Base-by-base conservation (phyloP, 257 asterid species). In the Leonotis leonurus region DNA sequence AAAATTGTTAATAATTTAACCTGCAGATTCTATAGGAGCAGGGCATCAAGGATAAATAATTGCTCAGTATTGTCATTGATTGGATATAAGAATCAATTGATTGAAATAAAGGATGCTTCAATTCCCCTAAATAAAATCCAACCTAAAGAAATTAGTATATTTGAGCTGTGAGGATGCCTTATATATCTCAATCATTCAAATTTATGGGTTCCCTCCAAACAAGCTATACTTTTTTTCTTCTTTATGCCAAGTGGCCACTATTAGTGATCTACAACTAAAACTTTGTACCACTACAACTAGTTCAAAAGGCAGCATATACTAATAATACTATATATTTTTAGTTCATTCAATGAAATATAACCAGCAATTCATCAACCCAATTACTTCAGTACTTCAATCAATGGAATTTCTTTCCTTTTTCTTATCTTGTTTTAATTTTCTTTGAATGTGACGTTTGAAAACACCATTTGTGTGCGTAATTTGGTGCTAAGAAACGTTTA, bases 181-280 rank as follows among this genome's bases (percentile, higher is more conserved):
- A 46, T 49, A 65, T 67, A 32, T 67, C 40, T 68, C 72, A 74
- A 74, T 64, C 65, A 64, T 69, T 70, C 33, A 40, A 44, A 51
- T 2, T 53, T 60, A 39, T 69, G 56, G 62, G 73, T 65, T 65
- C 64, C 75, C 69, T 68, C 65, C 60, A 33, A 64, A 51, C 69
- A 59, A 52, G 36, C 48, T 17, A 64, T 41, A 25, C 68, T 17
- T 50, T 53, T 62, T 44, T 50, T 53, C 56, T 44, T 36, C 62
- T 36, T 50, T 30, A 39, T 41, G 68, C 57, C 62, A 48, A 21
- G 55, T 68, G 67, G 52, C 69, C 65, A 64, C 64, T 54, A 64
- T 29, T 37, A 65, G 55, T 56, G 69, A 51, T 51, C 25, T 52
- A 54, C 43, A 51, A 64, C 39, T 51, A 3, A 24, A 43, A 44